A percentile compares a stretch with the other conserved stretches of the same genome.
Conservation (phyloP, 371 early-diverging fungal genomes). For the Choanephora cucurbitarum region DNA sequence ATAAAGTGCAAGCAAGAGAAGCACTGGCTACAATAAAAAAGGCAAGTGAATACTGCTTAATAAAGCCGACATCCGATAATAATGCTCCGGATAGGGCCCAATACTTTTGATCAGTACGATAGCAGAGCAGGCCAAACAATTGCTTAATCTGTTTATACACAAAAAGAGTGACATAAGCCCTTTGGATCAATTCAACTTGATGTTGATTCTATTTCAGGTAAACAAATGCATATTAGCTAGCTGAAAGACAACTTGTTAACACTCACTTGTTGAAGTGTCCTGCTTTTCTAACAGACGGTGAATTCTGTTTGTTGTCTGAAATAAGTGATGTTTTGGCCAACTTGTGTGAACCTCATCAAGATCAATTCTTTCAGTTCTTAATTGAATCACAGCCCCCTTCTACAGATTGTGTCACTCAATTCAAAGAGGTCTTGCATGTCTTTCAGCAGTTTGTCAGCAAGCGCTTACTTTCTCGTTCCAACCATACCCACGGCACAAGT, state of each 20-base stretch:
- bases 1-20: conserved; percentile 19
- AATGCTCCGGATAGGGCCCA: too few species aligned
- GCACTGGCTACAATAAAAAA: conserved; percentile 14
- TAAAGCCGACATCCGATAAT: not conserved
- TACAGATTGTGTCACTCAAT: conserved; percentile 7
- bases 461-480: conserved; percentile 12
- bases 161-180: conserved; percentile 15
- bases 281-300: conserved; percentile 13
- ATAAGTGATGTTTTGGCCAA: conserved; percentile 31
- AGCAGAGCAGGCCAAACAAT: conserved; percentile 5
- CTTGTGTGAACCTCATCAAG: conserved; percentile 21
- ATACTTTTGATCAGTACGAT: conserved; percentile 5
- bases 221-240: not conserved
- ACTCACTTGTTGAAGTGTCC: too few species aligned
- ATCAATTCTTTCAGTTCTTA: conserved; percentile 24
- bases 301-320: conserved; percentile 24
- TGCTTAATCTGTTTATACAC: conserved; percentile 6
- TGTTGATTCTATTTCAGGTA: conserved; percentile 44
- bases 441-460: conserved; percentile 32
- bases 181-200: conserved; percentile 20
- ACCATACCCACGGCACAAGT: not conserved
- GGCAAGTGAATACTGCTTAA: not conserved
- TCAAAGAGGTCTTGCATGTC: conserved; percentile 15
- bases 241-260: not conserved
- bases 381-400: conserved; percentile 17